These are phyloP conservation scores for Nitzschia putrida DNA, from an alignment of 108 stramenopile genomes.

Conservation along the genomic window DNA sequence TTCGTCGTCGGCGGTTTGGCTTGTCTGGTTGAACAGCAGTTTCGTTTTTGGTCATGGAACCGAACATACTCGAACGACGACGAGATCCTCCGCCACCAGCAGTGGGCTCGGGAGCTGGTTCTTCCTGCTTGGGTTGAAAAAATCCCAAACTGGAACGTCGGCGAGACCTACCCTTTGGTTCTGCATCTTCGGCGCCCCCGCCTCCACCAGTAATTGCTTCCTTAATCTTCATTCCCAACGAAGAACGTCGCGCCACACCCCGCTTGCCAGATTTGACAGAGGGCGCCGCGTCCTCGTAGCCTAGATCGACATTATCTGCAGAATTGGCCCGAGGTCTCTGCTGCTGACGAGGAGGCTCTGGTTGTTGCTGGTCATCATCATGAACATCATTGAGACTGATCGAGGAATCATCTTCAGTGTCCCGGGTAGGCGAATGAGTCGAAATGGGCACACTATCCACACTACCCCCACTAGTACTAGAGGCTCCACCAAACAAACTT, in stretches of 20 bases:
- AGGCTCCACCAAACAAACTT: slow-evolving; percentile 12
- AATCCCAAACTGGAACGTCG: slow-evolving; percentile 5
- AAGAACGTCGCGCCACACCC: not conserved
- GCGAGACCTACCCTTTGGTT: not conserved
- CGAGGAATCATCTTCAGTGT: not conserved
- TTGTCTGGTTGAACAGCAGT: not conserved
- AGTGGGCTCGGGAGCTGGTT: too few relatives aligned
- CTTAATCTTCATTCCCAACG: slow-evolving; percentile 5
- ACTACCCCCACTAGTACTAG: not conserved
- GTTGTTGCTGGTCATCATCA: not conserved
- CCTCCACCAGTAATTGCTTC: not conserved
- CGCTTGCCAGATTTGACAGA: not conserved
- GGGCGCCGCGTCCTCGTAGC: slow-evolving; percentile 17
- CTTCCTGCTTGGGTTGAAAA: not conserved
- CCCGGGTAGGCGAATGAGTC: not conserved
- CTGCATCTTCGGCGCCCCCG: not conserved
- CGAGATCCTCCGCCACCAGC: not conserved
- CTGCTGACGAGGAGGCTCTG: too few relatives aligned
- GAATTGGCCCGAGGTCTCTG: too few relatives aligned
- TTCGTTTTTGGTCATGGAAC: slow-evolving; percentile 1
- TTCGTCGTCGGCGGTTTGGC: slow-evolving; percentile 8
- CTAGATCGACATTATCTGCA: slow-evolving; percentile 2
- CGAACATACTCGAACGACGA: not conserved
- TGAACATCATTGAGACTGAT: slow-evolving; percentile 1
- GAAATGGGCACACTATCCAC: slow-evolving; percentile 1